Percentiles rank a stretch among this genome's conserved stretches.
Conservation (phyloP, 805 yeast species). For the Candida cerambycidarum region DNA sequence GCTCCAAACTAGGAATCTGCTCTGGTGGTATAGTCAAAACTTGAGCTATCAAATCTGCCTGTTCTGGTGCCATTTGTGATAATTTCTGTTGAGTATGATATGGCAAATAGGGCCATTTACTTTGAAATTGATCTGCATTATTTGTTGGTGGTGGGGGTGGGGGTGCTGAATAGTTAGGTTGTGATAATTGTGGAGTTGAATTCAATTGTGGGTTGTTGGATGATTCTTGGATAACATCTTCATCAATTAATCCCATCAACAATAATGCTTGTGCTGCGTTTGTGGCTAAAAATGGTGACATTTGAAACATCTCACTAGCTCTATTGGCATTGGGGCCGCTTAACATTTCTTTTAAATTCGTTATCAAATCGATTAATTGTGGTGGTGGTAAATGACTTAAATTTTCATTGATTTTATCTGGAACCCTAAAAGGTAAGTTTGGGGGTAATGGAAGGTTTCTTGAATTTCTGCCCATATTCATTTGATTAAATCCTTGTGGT, state of each 20-base stretch:
- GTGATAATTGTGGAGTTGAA: constrained; percentile 19
- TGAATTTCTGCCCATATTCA: constrained; percentile 1
- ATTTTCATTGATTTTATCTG: constrained; percentile 61
- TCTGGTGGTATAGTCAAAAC: constrained; percentile 50
- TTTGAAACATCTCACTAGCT: constrained; percentile 52
- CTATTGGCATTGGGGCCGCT: constrained; percentile 50
- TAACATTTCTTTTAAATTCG: constrained; percentile 61
- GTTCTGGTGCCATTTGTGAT: constrained; percentile 51
- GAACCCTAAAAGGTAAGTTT: constrained; percentile 44
- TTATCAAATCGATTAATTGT: constrained; percentile 64
- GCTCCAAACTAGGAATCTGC: constrained; percentile 50
- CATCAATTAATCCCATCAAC: constrained; percentile 74
- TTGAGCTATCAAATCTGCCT: constrained; percentile 57
- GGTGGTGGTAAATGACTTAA: constrained; percentile 68
- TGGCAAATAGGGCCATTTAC: constrained; percentile 50
- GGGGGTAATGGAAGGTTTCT: constrained; percentile 47
- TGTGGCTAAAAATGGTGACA: constrained; percentile 58
- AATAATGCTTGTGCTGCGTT: constrained; percentile 73
- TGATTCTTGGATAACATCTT: constrained; percentile 64
- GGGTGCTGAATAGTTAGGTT: constrained; percentile 12
- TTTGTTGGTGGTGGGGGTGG: constrained; percentile 13
- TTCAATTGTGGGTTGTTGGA: constrained; percentile 24
- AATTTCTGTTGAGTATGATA: constrained; percentile 51
- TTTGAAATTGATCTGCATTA: constrained; percentile 1
- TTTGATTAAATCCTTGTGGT: neutral